Evolutionary conservation across 768 basidiomycete genomes (phyloP).

Genomic region (Termitomyces bulborhizus): DNA sequence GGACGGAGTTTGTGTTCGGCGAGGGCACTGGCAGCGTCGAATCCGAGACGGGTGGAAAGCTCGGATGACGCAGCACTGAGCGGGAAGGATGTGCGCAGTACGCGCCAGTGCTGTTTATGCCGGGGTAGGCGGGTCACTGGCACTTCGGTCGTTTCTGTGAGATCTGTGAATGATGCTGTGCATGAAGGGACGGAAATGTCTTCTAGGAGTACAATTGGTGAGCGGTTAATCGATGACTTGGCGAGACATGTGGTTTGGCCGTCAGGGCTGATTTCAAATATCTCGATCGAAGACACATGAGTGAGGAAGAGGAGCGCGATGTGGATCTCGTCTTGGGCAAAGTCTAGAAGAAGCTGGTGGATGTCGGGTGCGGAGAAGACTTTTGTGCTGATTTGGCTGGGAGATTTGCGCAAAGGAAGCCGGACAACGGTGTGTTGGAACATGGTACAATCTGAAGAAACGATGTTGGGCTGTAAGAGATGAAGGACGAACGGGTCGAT

Average conservation of each 20-base stretch:
- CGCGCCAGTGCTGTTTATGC: constrained; percentile 22
- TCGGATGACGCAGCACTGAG: constrained; percentile 17
- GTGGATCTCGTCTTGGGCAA: constrained; percentile 32
- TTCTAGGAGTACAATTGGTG: neutral
- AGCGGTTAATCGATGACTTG: constrained; percentile 11
- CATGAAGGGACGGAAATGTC: neutral
- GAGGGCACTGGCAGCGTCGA: constrained; percentile 19
- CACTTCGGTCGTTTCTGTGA: neutral
- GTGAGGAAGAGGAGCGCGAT: constrained; percentile 37
- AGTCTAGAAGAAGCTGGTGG: constrained; percentile 31
- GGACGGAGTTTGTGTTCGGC: constrained; percentile 36
- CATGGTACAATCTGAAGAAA: too few relatives aligned
- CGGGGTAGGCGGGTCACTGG: too few relatives aligned
- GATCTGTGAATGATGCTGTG: constrained; percentile 14
- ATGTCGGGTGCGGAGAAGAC: constrained; percentile 26
- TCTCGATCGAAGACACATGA: constrained; percentile 31
- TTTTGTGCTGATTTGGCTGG: constrained; percentile 29
- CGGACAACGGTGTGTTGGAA: constrained; percentile 40
- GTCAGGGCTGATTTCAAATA: constrained; percentile 27
- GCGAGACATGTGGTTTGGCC: constrained; percentile 17
- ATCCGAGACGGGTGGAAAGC: constrained; percentile 21
- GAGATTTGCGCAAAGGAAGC: constrained; percentile 33
- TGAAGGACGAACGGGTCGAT: constrained; percentile 22
- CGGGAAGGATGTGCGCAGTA: constrained; percentile 24
- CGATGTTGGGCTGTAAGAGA: constrained; percentile 3